Evolutionary conservation across 2,329 filamentous ascomycete species (phyloP), one percentile per base, ranked within the genome.

Genomic region (Arachnopeziza araneosa): DNA sequence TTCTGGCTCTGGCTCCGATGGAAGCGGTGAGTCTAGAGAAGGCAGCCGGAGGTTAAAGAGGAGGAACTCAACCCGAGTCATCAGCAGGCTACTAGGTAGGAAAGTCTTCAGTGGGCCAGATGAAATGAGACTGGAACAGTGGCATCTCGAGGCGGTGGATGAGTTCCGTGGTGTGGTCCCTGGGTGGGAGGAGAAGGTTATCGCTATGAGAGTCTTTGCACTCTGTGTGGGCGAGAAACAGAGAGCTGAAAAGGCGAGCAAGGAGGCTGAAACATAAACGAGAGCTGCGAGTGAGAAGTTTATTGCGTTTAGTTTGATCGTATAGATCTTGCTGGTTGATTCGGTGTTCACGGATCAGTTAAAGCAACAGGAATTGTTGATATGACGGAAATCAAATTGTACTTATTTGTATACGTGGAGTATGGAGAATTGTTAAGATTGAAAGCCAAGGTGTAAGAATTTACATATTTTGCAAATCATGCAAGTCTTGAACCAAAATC

Each of bases 71-170:
- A 71, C 70, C 5, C 66, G 70, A 48, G 70, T 72, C 1, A 68
- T 72, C 21, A 66, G 62, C 60, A 64, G 60, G 51, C 57, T 72
- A n/a, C 54, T 73, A 17, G 71, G 71, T 4, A 69, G 69, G 57
- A 67, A 50, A 1, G 63, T 72, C 2, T 54, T 26, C 24, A 61
- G 57, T 49, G 24, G 24, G 6, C 49, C 64, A 26, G 66, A 64
- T 8, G 64, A 69, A 30, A 65, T 71, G 64, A 63, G 53, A 23
- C 61, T 73, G 23, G 64, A 72, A 55, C 69, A 71, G 60, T 73
- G 71, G 71, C 71, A 73, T 66, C 56, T 72, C 22, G 71, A 72
- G 55, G 70, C 63, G 56, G 70, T 73, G 21, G 70, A 70, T 64
- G 67, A 71, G 62, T 73, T 72, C 50, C 54, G 70, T 24, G 64